Base-by-base conservation (phyloP, 1,284 basidiomycete genomes). In the Ganoderma resinaceum region DNA sequence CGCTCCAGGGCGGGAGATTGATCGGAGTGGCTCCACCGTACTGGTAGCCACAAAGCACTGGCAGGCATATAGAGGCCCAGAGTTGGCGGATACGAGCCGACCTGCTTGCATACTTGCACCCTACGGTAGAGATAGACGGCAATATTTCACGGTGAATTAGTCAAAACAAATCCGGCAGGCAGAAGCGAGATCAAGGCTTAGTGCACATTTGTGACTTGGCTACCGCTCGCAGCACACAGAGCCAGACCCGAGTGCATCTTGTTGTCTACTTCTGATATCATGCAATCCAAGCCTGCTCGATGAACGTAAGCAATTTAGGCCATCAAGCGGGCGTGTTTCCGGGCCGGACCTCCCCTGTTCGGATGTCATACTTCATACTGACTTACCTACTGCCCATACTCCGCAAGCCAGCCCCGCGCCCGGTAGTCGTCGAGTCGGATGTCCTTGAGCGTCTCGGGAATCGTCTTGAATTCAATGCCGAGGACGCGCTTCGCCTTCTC, bases 371-470 rank as follows among this genome's bases (percentile, higher is more conserved):
- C n/a, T n/a, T n/a, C n/a, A n/a, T n/a, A n/a, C n/a, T n/a, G 35
- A 35, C 35, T 35, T 9, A 7, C 7, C 29, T 37, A 58, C 55
- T 33, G n/a, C n/a, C n/a, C 55, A 18, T 58, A 59, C 31, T 60
- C 57, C 42, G 63, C 33, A 61, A 70, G 29, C 71, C 71, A 72
- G 6, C 71, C 71, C 18, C 71, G 68, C n/a, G 26, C 31, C 23
- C 60, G 58, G 62, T 68, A 68, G 26, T 72, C 71, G 2, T 53
- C 53, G 6, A 70, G 61, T n/a, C n/a, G n/a, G 7, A 65, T 53
- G 37, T 65, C 69, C n/a, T 26, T 37, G 40, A 65, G n/a, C 12
- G 71, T 72, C n/a, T 68, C 65, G 11, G 65, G 38, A 37, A 68
- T 55, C n/a, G 43, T 62, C 11, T 38, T 63, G 52, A 65, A 53